phyloP scores from a whole-genome alignment of 805 yeast species.

The Kazachstania viticola region DNA sequence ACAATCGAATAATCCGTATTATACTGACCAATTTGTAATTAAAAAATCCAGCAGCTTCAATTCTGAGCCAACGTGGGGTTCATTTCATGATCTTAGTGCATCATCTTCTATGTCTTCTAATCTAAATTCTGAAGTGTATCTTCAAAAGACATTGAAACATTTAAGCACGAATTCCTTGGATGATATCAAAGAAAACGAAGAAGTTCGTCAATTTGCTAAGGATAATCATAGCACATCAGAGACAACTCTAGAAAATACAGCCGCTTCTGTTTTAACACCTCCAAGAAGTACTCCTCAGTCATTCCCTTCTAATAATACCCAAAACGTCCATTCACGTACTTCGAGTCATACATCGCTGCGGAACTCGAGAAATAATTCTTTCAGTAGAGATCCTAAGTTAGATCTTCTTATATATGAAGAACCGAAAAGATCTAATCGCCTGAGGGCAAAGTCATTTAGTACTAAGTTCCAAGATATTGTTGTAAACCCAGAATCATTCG shows the following conservation, averaged over 20 bases:
- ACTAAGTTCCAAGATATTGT: slow-evolving; percentile 64
- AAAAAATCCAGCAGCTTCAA: neutral
- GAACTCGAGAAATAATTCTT: neutral
- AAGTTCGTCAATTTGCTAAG: slow-evolving; percentile 12
- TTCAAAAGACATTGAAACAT: slow-evolving; percentile 4
- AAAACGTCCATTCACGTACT: neutral
- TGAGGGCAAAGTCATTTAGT: slow-evolving; percentile 43
- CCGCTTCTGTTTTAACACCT: neutral
- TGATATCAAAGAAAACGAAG: slow-evolving; percentile 27
- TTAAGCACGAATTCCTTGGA: slow-evolving; percentile 22
- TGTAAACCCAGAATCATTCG: slow-evolving; percentile 80
- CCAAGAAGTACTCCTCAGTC: neutral
- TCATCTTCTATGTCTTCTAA: slow-evolving; percentile 5
- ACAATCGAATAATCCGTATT: neutral
- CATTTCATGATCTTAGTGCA: too few relatives aligned
- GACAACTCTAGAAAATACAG: neutral
- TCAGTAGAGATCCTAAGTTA: neutral
- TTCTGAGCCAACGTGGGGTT: too few relatives aligned
- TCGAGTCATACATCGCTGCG: neutral
- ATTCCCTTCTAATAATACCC: neutral
- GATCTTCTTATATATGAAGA: slow-evolving; percentile 3
- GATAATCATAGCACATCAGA: too few relatives aligned
- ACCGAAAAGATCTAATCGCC: slow-evolving; percentile 24
- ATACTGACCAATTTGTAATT: neutral
- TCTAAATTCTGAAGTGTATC: slow-evolving; percentile 3